Evolutionary conservation across 148 eudicot genomes (phyloP).

Genomic region (Rhododendron simsii): DNA sequence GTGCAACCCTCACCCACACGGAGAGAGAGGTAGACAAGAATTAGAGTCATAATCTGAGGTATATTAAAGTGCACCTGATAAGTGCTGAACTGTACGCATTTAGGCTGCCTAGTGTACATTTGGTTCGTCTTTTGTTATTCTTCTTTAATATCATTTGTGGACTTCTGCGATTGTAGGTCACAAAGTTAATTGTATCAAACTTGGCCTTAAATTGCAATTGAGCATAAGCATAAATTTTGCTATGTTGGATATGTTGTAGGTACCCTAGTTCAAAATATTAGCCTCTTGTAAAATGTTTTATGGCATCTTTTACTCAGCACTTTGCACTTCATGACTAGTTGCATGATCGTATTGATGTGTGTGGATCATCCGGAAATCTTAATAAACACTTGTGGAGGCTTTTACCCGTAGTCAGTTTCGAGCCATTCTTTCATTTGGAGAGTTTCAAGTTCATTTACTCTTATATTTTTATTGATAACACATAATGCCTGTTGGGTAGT

Average conservation of each 20-base stretch:
- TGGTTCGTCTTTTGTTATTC: background rate
- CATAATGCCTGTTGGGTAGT: background rate
- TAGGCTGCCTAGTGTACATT: background rate
- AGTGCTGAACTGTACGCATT: background rate
- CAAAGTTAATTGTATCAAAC: background rate
- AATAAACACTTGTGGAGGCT: background rate
- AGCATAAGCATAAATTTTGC: background rate
- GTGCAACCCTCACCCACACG: background rate
- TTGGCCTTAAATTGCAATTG: background rate
- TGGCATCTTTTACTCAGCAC: background rate
- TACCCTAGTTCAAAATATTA: background rate
- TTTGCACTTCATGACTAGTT: background rate
- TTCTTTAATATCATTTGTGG: too few species aligned
- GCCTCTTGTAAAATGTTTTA: background rate
- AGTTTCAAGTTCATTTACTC: background rate
- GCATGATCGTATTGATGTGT: background rate
- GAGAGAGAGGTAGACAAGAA: background rate
- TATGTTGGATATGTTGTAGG: background rate
- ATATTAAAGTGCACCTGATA: background rate
- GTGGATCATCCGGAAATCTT: background rate
- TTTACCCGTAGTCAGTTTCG: background rate
- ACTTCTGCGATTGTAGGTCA: background rate
- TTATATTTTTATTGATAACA: background rate
- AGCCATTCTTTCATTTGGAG: background rate
- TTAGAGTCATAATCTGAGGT: background rate